Evolutionary conservation across 23 red algal species (phyloP), one percentile per base, ranked within the genome.

Genomic region (Cyanidioschyzon merolae): DNA sequence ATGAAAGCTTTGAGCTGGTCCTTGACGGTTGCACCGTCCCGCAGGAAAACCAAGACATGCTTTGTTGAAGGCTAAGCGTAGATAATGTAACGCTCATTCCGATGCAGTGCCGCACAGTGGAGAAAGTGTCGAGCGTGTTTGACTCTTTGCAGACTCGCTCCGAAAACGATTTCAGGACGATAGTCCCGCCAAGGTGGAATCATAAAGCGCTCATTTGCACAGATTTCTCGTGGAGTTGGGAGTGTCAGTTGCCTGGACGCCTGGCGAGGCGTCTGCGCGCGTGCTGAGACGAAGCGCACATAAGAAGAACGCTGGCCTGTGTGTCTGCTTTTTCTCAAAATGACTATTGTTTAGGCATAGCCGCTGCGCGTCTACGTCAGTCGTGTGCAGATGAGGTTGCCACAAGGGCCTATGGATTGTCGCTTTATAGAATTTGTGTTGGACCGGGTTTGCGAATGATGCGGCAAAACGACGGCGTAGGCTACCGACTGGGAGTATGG

Each of bases 131-230:
- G 63, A 17, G 63, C n/a, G 7, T 25, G 3, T 7, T 7, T 25
- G n/a, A 71, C 63, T 3, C 3, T 27, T 27, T 35, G 16, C 16
- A 71, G 63, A 71, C 63, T 71, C 12, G 84, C 87, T 3, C 92
- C 92, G 16, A 96, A 68, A 39, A 85, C 89, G 39, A 96, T 85
- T 40, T 76, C 58, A 2, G 85, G 80, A 50, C 85, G 75, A 58
- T 80, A 96, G 21, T 76, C 77, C 30, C 41, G 75, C 92, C 87
- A 96, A 3, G 92, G 92, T 15, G 92, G 92, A 7, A 96, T 29
- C 29, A 96, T 39, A 50, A 96, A 84, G 39, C 67, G 76, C 59
- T 96, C 92, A 17, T 39, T 50, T 15, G 74, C 57, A 67, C 88
- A 84, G 34, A 96, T 76, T 41, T 91, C 92, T 16, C 79, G 79